These are phyloP conservation scores for Tremella fuciformis DNA, from an alignment of 768 basidiomycete species.

Conservation along the genomic window DNA sequence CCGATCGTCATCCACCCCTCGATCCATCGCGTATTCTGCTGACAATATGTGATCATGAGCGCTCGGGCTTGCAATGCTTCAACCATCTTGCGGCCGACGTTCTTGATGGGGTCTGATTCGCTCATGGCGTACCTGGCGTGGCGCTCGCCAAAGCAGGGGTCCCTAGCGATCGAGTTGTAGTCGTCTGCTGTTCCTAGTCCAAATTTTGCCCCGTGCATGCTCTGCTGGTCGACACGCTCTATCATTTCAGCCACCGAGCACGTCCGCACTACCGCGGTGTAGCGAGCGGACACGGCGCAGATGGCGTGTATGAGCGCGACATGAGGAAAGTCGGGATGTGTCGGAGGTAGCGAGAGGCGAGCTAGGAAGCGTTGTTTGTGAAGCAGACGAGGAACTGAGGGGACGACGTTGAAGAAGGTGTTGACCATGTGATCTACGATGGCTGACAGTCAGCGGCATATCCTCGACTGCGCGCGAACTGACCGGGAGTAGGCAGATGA, in stretches of 20 bases:
- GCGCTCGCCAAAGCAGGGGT: slow-evolving; percentile 37
- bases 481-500: slow-evolving; percentile 25
- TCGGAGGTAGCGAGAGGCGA: slow-evolving; percentile 63
- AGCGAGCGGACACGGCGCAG: slow-evolving; percentile 73
- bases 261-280: slow-evolving; percentile 58
- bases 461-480: not conserved
- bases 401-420: slow-evolving; percentile 74
- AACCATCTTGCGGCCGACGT: slow-evolving; percentile 20
- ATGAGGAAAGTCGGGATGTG: slow-evolving; percentile 70
- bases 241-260: slow-evolving; percentile 19
- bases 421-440: slow-evolving; percentile 56
- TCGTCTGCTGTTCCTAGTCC: slow-evolving; percentile 6
- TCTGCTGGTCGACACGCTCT: slow-evolving; percentile 12
- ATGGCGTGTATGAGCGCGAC: slow-evolving; percentile 72
- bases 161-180: slow-evolving; percentile 21
- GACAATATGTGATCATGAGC: slow-evolving; percentile 13
- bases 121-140: slow-evolving; percentile 33
- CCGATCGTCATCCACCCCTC: slow-evolving; percentile 40
- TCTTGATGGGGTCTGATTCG: slow-evolving; percentile 12
- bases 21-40: slow-evolving; percentile 33
- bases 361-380: slow-evolving; percentile 66
- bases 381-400: slow-evolving; percentile 68
- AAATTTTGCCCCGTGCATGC: slow-evolving; percentile 30
- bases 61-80: slow-evolving; percentile 37
- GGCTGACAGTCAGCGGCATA: slow-evolving; percentile 7